phyloP scores from a whole-genome alignment of 148 eudicot genomes.

The Cornus kousa region DNA sequence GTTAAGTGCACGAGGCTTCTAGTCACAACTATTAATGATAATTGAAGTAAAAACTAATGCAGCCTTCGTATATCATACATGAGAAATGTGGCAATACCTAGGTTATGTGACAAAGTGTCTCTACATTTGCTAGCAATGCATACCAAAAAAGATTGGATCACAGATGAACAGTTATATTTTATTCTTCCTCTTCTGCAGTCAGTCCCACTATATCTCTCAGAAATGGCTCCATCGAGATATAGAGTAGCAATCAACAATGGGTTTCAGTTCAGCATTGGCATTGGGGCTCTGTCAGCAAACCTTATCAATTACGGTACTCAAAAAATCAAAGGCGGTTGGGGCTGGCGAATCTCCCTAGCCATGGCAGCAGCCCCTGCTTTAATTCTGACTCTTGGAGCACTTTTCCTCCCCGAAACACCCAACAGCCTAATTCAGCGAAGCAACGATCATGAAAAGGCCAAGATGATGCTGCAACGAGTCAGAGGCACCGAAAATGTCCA shows the following conservation, averaged over 20 bases:
- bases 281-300: conserved; percentile 40
- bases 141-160: too few species aligned
- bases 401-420: conserved; percentile 64
- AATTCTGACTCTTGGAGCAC: conserved; percentile 41
- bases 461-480: conserved; percentile 33
- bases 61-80: too few species aligned
- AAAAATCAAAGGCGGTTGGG: conserved; percentile 45
- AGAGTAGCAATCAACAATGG: conserved; percentile 66
- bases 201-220: conserved; percentile 65
- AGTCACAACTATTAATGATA: too few species aligned
- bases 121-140: neutral
- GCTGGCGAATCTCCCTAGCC: conserved; percentile 62
- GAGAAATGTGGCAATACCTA: too few species aligned
- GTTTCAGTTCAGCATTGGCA: conserved; percentile 44
- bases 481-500: conserved; percentile 42
- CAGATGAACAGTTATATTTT: neutral
- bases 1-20: too few species aligned
- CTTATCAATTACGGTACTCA: conserved; percentile 39
- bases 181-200: conserved; percentile 29
- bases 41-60: too few species aligned
- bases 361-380: conserved; percentile 46
- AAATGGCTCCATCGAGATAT: conserved; percentile 58
- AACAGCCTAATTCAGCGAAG: conserved; percentile 57
- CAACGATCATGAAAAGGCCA: conserved; percentile 28
- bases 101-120: too few species aligned